phyloP scores from a whole-genome alignment of 345 rosid genomes.

The Murraya koenigii region DNA sequence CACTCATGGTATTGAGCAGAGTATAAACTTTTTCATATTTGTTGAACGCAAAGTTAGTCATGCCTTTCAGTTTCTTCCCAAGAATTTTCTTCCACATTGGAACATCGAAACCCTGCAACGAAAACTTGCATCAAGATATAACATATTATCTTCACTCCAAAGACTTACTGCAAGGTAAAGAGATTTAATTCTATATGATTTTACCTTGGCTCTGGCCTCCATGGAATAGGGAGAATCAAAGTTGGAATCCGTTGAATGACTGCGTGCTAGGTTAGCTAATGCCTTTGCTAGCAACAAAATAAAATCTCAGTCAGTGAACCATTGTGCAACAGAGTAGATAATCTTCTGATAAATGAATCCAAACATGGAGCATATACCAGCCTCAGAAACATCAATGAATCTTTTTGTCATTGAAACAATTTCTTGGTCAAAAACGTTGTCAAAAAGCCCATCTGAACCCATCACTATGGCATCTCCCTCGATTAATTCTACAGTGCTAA shows the following conservation, averaged over 20 bases:
- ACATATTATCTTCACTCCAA: background rate
- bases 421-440: slow-evolving; percentile 78
- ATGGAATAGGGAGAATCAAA: slow-evolving; percentile 84
- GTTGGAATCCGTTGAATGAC: slow-evolving; percentile 55
- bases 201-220: slow-evolving; percentile 81
- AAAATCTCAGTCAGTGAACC: slow-evolving; percentile 12
- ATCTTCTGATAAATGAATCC: background rate
- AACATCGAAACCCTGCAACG: slow-evolving; percentile 70
- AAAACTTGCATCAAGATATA: background rate
- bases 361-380: slow-evolving; percentile 44
- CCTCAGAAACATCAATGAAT: slow-evolving; percentile 44
- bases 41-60: background rate
- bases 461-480: slow-evolving; percentile 71
- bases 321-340: slow-evolving; percentile 7
- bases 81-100: slow-evolving; percentile 82
- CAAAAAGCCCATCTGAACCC: slow-evolving; percentile 94
- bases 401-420: slow-evolving; percentile 49
- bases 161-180: background rate
- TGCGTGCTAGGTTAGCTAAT: slow-evolving; percentile 68
- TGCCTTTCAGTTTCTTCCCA: slow-evolving; percentile 80
- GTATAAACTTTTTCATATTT: background rate
- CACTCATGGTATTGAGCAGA: slow-evolving; percentile 7
- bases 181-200: background rate
- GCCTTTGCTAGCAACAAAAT: slow-evolving; percentile 64
- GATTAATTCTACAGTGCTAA: slow-evolving; percentile 52